These are phyloP conservation scores for Aureobasidium sp. DNA, from an alignment of 2,329 filamentous ascomycete species.

Conservation along the genomic window DNA sequence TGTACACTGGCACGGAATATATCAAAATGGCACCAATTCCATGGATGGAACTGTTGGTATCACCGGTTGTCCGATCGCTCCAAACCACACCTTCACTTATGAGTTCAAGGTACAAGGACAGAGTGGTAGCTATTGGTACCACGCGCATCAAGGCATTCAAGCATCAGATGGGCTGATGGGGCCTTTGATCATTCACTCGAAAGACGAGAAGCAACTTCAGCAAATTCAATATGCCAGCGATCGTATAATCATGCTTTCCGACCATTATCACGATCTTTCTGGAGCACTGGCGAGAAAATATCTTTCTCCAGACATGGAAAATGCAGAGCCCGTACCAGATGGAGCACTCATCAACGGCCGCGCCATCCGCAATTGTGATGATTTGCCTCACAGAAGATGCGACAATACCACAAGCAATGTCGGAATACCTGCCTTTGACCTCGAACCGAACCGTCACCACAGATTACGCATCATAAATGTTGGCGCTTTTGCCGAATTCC, in stretches of 20 bases:
- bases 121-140: slow-evolving; percentile 49
- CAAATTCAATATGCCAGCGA: slow-evolving; percentile 41
- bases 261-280: slow-evolving; percentile 56
- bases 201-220: slow-evolving; percentile 36
- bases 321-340: slow-evolving; percentile 49
- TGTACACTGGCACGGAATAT: slow-evolving; percentile 63
- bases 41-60: slow-evolving; percentile 59
- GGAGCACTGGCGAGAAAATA: slow-evolving; percentile 44
- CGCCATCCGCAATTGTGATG: slow-evolving; percentile 29
- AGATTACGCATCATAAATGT: slow-evolving; percentile 55
- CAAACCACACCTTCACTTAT: slow-evolving; percentile 48
- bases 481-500: slow-evolving; percentile 57
- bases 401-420: slow-evolving; percentile 23
- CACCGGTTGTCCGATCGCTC: slow-evolving; percentile 55
- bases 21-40: slow-evolving; percentile 57
- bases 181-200: slow-evolving; percentile 49
- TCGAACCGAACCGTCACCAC: slow-evolving; percentile 41
- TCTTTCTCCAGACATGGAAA: slow-evolving; percentile 39
- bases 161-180: slow-evolving; percentile 55
- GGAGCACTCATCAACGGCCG: slow-evolving; percentile 36
- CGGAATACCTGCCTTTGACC: slow-evolving; percentile 24
- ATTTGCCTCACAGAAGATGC: slow-evolving; percentile 29
- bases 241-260: slow-evolving; percentile 54
- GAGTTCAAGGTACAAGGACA: slow-evolving; percentile 46
- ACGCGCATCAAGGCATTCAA: slow-evolving; percentile 52